phyloP scores from a whole-genome alignment of 2,329 filamentous ascomycete genomes.

The Cladophialophora psammophila region DNA sequence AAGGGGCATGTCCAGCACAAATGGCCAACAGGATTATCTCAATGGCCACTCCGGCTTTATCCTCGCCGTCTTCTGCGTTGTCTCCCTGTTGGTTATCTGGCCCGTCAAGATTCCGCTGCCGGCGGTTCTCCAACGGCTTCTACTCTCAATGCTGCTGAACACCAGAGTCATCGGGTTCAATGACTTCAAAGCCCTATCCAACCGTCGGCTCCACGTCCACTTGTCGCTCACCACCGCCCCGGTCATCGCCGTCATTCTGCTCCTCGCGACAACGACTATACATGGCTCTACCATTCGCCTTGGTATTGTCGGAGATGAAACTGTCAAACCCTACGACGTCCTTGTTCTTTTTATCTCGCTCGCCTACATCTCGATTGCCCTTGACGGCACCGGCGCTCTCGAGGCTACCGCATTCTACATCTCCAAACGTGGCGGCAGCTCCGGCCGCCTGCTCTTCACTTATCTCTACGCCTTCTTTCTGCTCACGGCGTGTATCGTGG shows the following conservation, averaged over 20 bases:
- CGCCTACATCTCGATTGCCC: conserved; percentile 41
- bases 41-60: conserved; percentile 40
- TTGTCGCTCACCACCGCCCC: conserved; percentile 40
- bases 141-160: conserved; percentile 18
- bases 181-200: conserved; percentile 23
- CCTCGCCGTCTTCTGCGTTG: conserved; percentile 40
- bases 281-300: conserved; percentile 39
- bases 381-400: conserved; percentile 40
- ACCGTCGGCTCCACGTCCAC: conserved; percentile 29
- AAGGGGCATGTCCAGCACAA: conserved; percentile 19
- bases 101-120: conserved; percentile 36
- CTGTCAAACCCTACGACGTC: conserved; percentile 41
- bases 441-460: conserved; percentile 38
- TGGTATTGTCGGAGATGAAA: conserved; percentile 39
- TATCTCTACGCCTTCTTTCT: conserved; percentile 41
- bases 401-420: conserved; percentile 40
- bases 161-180: conserved; percentile 30
- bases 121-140: conserved; percentile 21
- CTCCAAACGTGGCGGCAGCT: conserved; percentile 40
- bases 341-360: conserved; percentile 41
- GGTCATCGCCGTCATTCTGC: conserved; percentile 38
- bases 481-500: conserved; percentile 39
- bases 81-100: conserved; percentile 40
- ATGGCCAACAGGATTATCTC: conserved; percentile 37
- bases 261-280: conserved; percentile 40